Base-by-base conservation (phyloP, 2,329 filamentous ascomycete species). In the Apiospora sp. region DNA sequence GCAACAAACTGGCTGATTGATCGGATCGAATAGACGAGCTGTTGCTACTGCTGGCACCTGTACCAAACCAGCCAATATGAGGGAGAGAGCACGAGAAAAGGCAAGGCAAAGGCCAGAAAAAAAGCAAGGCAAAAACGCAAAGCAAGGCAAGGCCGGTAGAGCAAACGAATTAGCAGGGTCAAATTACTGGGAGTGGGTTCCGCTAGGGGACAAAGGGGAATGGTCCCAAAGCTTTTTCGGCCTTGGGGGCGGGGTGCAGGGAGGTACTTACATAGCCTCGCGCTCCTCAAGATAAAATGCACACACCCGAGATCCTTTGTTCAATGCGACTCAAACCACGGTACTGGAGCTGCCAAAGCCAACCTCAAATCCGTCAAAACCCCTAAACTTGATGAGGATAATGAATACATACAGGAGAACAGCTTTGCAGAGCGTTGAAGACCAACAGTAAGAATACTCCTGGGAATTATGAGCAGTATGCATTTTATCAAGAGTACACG, bases 141-240 rank as follows among this genome's bases (percentile, higher is more conserved):
- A 64, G 58, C 58, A 64, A 41, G 58, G 58, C 58, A 64, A 64
- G 58, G 58, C 58, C 58, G 58, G 58, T 64, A 64, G 22, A 64
- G 58, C 58, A 64, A 64, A 64, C 58, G 58, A 41, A 64, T 64
- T 64, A 41, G 58, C 58, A 64, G 58, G 58, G 58, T 64, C 34
- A 64, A 64, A 64, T 64, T 64, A 24, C 58, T 64, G 22, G 19
- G 22, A 64, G 58, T 64, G 58, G 58, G 19, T n/a, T 14, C 58
- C 34, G 22, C 58, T 64, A 64, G 34, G 34, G 58, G 34, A n/a
- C 30, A 37, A 64, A 64, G 34, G 30, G 58, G 58, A 64, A 64
- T 64, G 58, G 58, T 24, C 8, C 19, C 34, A 64, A 24, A 64
- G 58, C 34, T 30, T 64, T 37, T 64, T 37, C 24, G 54, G 58